Percentiles rank a stretch among this genome's conserved stretches.
Conservation (phyloP, 1,284 basidiomycete species). For the Cerrena zonata region DNA sequence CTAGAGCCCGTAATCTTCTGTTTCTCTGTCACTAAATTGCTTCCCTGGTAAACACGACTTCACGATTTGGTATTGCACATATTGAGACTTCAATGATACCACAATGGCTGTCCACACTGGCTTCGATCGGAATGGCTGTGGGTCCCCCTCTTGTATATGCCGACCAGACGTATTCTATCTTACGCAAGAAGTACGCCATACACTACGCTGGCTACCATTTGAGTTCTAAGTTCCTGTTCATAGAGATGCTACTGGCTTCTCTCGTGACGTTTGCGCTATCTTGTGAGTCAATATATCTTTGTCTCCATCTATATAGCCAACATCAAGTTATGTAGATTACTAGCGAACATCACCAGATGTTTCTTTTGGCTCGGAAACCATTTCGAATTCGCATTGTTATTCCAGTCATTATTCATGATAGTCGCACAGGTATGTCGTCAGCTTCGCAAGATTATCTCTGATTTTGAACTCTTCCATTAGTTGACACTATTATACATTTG, state of each 20-base stretch:
- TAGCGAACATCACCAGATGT: slow-evolving; percentile 79
- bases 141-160: slow-evolving; percentile 74
- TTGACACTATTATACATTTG: slow-evolving; percentile 75
- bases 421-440: slow-evolving; percentile 56
- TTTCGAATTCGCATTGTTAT: slow-evolving; percentile 70
- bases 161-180: slow-evolving; percentile 70
- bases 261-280: slow-evolving; percentile 75
- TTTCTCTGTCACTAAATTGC: no score
- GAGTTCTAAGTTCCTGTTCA: slow-evolving; percentile 7
- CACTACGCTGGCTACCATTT: neutral
- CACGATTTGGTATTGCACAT: no score
- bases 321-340: slow-evolving; percentile 39
- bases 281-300: slow-evolving; percentile 56
- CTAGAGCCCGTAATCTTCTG: no score
- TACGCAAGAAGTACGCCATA: slow-evolving; percentile 55
- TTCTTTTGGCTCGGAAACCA: slow-evolving; percentile 83
- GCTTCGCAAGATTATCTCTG: slow-evolving; percentile 1
- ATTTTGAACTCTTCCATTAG: slow-evolving; percentile 31
- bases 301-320: no score
- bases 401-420: slow-evolving; percentile 80
- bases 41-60: no score
- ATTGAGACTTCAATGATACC: no score
- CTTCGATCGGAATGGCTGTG: slow-evolving; percentile 67
- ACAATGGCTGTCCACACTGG: slow-evolving; percentile 50
- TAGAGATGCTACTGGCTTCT: slow-evolving; percentile 82